These are phyloP conservation scores for Euphrasia arctica DNA, from an alignment of 305 asterid genomes.

Conservation along the genomic window DNA sequence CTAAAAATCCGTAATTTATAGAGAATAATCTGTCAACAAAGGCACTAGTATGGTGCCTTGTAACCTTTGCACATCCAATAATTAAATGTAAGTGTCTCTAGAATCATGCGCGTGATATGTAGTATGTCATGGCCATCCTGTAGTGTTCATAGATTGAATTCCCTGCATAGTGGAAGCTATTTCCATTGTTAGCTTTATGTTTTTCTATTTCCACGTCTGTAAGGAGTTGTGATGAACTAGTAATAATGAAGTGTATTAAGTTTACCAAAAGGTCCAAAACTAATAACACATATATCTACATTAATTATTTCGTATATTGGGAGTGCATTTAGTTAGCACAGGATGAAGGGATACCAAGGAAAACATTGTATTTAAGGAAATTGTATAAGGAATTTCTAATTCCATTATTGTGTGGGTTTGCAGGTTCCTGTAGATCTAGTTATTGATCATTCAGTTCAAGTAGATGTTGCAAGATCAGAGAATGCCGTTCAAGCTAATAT, in stretches of 20 bases:
- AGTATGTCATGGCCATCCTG: too few relatives aligned
- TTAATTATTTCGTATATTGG: slow-evolving; percentile 10
- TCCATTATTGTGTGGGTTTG: slow-evolving; percentile 29
- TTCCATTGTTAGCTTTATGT: too few relatives aligned
- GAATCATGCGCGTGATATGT: too few relatives aligned
- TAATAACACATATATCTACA: slow-evolving; percentile 12
- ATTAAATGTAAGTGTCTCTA: too few relatives aligned
- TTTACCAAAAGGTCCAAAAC: background rate
- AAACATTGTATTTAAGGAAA: background rate
- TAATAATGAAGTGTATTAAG: background rate
- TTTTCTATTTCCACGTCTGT: background rate
- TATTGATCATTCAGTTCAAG: slow-evolving; percentile 95
- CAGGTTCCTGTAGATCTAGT: slow-evolving; percentile 98
- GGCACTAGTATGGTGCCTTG: too few relatives aligned
- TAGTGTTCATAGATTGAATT: too few relatives aligned
- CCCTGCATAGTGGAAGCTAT: too few relatives aligned
- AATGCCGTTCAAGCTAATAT: slow-evolving; percentile 88
- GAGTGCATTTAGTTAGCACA: slow-evolving; percentile 3
- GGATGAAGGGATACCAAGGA: slow-evolving; percentile 3
- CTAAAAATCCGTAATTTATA: too few relatives aligned
- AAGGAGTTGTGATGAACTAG: background rate
- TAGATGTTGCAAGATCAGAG: slow-evolving; percentile 83
- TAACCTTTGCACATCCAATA: too few relatives aligned
- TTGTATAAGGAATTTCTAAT: slow-evolving; percentile 19
- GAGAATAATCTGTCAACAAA: too few relatives aligned